phyloP scores from a whole-genome alignment of 768 basidiomycete species.

The Hericium coralloides region DNA sequence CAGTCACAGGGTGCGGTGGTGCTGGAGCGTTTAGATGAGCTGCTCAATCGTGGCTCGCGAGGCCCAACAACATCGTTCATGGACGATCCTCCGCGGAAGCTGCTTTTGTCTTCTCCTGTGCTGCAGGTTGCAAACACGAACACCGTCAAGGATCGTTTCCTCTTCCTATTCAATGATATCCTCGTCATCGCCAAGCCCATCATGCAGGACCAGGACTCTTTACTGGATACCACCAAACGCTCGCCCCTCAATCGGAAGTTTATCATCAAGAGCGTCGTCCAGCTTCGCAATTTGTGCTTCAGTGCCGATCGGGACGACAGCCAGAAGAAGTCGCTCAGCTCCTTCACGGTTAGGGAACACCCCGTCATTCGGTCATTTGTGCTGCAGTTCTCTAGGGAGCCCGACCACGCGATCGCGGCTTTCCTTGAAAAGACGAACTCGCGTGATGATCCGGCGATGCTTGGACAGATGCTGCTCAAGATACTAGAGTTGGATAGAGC shows the following conservation, averaged over 20 bases:
- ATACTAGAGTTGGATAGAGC: conserved; percentile 76
- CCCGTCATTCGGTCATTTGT: conserved; percentile 67
- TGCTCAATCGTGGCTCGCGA: conserved; percentile 52
- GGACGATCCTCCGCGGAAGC: conserved; percentile 81
- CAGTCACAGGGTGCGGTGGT: conserved; percentile 41
- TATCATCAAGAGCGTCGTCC: conserved; percentile 84
- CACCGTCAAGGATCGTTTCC: conserved; percentile 90
- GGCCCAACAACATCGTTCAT: conserved; percentile 47
- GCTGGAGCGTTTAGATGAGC: conserved; percentile 64
- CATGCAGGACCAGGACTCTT: conserved; percentile 54
- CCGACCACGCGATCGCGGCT: conserved; percentile 68
- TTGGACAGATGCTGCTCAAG: conserved; percentile 75
- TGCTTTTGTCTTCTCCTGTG: conserved; percentile 78
- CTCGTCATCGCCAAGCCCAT: conserved; percentile 90
- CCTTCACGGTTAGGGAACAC: conserved; percentile 34
- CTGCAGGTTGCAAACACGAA: conserved; percentile 91
- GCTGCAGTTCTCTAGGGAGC: conserved; percentile 68
- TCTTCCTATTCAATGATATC: conserved; percentile 96
- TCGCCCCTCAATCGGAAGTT: conserved; percentile 63
- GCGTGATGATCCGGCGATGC: conserved; percentile 59
- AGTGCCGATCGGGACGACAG: conserved; percentile 59
- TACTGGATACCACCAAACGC: conserved; percentile 49
- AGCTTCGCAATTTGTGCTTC: conserved; percentile 60
- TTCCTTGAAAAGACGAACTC: conserved; percentile 54
- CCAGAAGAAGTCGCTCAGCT: conserved; percentile 32